Evolutionary conservation across 768 basidiomycete genomes (phyloP).

Genomic region (Kwoniella sp.): DNA sequence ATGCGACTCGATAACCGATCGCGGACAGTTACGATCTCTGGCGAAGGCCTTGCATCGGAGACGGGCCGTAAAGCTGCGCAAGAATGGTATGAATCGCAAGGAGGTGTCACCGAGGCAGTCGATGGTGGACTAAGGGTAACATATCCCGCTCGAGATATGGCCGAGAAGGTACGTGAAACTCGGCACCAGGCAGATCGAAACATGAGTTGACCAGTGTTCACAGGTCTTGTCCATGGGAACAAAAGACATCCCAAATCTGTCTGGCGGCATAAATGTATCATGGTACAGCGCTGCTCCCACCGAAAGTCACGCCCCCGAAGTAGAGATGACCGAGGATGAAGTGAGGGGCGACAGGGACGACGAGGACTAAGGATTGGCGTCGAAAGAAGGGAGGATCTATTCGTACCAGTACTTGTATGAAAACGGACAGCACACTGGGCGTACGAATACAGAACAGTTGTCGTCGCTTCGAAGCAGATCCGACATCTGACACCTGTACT

Average conservation of each 20-base stretch:
- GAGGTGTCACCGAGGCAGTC: conserved; percentile 31
- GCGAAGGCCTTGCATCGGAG: conserved; percentile 62
- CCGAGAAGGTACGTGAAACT: conserved; percentile 45
- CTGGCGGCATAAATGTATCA: conserved; percentile 22
- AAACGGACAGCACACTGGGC: background rate
- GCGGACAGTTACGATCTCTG: conserved; percentile 75
- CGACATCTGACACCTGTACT: background rate
- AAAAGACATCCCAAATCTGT: conserved; percentile 30
- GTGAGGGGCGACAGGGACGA: conserved; percentile 37
- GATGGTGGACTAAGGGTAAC: conserved; percentile 35
- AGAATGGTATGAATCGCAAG: conserved; percentile 78
- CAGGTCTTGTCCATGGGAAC: conserved; percentile 45
- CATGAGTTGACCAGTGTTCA: background rate
- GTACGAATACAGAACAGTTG: background rate
- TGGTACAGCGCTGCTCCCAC: conserved; percentile 34
- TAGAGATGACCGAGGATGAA: conserved; percentile 40
- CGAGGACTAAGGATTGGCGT: conserved; percentile 29
- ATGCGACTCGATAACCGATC: conserved; percentile 92
- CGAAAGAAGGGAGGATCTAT: background rate
- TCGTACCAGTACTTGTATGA: background rate
- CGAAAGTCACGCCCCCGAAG: conserved; percentile 23
- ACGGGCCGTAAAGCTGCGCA: conserved; percentile 63
- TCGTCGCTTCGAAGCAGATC: too few relatives aligned
- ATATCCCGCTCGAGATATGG: conserved; percentile 47
- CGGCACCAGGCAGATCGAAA: background rate